Percentiles rank a stretch among this genome's conserved stretches.
Conservation (phyloP, 179 eudicot species). For the Amaranthus tricolor region DNA sequence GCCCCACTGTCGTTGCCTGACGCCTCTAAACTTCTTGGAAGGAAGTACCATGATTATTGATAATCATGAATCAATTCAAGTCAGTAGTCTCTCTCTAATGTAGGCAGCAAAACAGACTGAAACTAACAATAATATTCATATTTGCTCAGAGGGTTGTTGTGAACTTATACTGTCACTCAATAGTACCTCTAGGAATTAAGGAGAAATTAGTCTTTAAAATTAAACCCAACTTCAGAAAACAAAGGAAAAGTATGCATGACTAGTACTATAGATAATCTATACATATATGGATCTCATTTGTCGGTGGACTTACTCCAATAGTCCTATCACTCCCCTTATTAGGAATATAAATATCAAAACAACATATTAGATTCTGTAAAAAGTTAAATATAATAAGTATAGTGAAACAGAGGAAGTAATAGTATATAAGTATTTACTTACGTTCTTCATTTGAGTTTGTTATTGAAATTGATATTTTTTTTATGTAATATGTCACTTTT, state of each 20-base stretch:
- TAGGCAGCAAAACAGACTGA: background rate
- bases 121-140: slow-evolving; percentile 1
- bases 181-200: background rate
- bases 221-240: background rate
- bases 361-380: too few relatives aligned
- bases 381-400: too few relatives aligned
- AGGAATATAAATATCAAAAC: too few relatives aligned
- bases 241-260: background rate
- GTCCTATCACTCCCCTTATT: too few relatives aligned
- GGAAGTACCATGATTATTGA: slow-evolving; percentile 32
- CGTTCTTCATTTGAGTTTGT: too few relatives aligned
- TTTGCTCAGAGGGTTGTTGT: slow-evolving; percentile 19
- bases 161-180: background rate
- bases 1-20: slow-evolving; percentile 51
- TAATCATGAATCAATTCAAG: background rate
- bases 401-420: background rate
- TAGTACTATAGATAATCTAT: too few relatives aligned
- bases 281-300: slow-evolving; percentile 16
- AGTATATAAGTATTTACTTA: too few relatives aligned
- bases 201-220: background rate
- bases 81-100: background rate
- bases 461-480: too few relatives aligned
- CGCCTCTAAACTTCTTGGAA: slow-evolving; percentile 40
- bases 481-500: too few relatives aligned
- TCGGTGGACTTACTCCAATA: slow-evolving; percentile 23